Evolutionary conservation across 1,284 basidiomycete genomes (phyloP).

Genomic region (Fistulina hepatica): DNA sequence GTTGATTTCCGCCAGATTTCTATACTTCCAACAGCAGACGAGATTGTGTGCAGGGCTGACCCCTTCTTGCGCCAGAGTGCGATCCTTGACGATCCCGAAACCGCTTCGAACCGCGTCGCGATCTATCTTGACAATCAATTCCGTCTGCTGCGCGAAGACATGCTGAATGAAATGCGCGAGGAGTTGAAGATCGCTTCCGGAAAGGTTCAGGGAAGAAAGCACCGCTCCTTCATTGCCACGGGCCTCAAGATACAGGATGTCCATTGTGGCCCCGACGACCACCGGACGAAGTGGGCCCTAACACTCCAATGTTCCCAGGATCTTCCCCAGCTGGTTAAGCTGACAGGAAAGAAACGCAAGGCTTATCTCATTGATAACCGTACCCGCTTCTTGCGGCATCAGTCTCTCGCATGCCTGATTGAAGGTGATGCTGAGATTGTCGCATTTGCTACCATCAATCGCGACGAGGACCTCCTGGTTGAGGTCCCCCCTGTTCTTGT

Average conservation of each 20-base stretch:
- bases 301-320: slow-evolving; percentile 32
- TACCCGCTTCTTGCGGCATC: slow-evolving; percentile 24
- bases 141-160: slow-evolving; percentile 52
- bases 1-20: slow-evolving; percentile 43
- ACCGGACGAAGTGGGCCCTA: slow-evolving; percentile 36
- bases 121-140: slow-evolving; percentile 55
- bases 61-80: slow-evolving; percentile 37
- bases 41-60: slow-evolving; percentile 32
- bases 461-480: slow-evolving; percentile 41
- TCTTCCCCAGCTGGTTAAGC: slow-evolving; percentile 31
- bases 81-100: slow-evolving; percentile 32
- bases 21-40: slow-evolving; percentile 49
- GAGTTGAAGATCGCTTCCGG: slow-evolving; percentile 36
- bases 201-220: slow-evolving; percentile 36
- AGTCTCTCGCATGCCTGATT: slow-evolving; percentile 41
- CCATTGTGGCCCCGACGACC: slow-evolving; percentile 25
- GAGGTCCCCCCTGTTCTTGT: slow-evolving; percentile 37
- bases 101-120: slow-evolving; percentile 26
- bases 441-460: slow-evolving; percentile 40
- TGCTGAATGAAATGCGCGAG: slow-evolving; percentile 52
- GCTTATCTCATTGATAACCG: slow-evolving; percentile 30
- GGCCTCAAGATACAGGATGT: slow-evolving; percentile 29
- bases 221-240: slow-evolving; percentile 32
- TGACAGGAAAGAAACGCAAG: slow-evolving; percentile 24
- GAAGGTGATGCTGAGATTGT: slow-evolving; percentile 36